Percentiles rank a stretch among this genome's conserved stretches.
Evolutionary conservation across 2,329 filamentous ascomycete genomes (phyloP).

Genomic region (Zasmidium angulare): DNA sequence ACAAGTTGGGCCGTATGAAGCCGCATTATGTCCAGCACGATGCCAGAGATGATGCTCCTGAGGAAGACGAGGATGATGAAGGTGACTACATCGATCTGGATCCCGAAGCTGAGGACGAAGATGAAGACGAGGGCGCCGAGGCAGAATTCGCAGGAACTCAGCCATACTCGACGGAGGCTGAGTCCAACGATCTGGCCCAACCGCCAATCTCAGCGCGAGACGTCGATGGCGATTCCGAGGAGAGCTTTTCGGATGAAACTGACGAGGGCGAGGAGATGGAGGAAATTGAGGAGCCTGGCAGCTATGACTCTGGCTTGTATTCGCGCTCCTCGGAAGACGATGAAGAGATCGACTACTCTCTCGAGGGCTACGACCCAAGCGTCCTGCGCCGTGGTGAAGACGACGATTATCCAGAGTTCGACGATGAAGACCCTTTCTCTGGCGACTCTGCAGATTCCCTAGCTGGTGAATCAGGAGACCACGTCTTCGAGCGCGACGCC

Average conservation of each 20-base stretch:
- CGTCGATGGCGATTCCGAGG: background rate
- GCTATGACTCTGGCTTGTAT: background rate
- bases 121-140: constrained; percentile 4
- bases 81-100: background rate
- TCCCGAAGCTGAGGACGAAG: background rate
- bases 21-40: constrained; percentile 37
- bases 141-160: background rate
- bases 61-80: constrained; percentile 36
- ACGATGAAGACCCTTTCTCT: background rate
- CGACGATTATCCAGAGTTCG: background rate
- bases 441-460: background rate
- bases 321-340: background rate
- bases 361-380: constrained; percentile 5
- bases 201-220: background rate
- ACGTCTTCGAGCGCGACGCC: background rate
- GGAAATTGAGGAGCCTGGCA: background rate
- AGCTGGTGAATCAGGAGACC: background rate
- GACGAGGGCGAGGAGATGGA: background rate
- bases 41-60: constrained; percentile 57
- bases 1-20: constrained; percentile 5
- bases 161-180: constrained; percentile 1
- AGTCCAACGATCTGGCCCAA: background rate
- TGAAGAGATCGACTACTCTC: constrained; percentile 4
- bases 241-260: background rate
- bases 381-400: constrained; percentile 1